Percentiles rank a stretch among this genome's conserved stretches.
These are phyloP conservation scores for Manihot esculenta DNA, from an alignment of 441 rosid species.

Conservation along the genomic window DNA sequence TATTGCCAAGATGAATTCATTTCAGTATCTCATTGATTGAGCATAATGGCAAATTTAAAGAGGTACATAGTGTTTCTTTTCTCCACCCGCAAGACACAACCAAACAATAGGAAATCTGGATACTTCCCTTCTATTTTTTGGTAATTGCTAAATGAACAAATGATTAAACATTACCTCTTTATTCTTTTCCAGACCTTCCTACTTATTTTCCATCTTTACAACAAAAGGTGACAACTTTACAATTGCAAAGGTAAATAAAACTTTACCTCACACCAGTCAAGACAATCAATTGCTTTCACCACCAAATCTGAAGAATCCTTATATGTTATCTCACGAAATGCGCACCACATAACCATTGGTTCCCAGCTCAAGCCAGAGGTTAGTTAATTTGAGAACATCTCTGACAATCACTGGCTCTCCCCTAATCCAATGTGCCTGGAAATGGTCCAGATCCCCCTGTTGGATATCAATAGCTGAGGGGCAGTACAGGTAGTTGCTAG, in stretches of 20 bases:
- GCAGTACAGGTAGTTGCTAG: constrained; percentile 51
- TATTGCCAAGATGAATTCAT: no score
- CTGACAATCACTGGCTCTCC: constrained; percentile 72
- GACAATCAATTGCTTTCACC: constrained; percentile 58
- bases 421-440: constrained; percentile 68
- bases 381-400: constrained; percentile 54
- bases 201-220: no score
- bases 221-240: neutral
- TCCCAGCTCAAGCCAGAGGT: constrained; percentile 82
- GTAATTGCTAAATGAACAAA: no score
- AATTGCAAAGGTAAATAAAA: neutral
- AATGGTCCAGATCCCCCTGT: constrained; percentile 49
- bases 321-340: constrained; percentile 48
- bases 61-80: no score
- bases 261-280: constrained; percentile 66
- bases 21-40: no score
- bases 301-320: constrained; percentile 27
- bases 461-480: constrained; percentile 45
- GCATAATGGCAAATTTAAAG: no score
- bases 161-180: no score
- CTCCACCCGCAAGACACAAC: no score
- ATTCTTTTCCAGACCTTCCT: no score
- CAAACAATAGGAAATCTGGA: no score
- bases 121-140: no score
- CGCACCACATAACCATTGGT: constrained; percentile 78